A percentile compares a stretch with the other conserved stretches of the same genome.
These are phyloP conservation scores for Fistulifera pelliculosa DNA, from an alignment of 108 stramenopile species.

Conservation along the genomic window DNA sequence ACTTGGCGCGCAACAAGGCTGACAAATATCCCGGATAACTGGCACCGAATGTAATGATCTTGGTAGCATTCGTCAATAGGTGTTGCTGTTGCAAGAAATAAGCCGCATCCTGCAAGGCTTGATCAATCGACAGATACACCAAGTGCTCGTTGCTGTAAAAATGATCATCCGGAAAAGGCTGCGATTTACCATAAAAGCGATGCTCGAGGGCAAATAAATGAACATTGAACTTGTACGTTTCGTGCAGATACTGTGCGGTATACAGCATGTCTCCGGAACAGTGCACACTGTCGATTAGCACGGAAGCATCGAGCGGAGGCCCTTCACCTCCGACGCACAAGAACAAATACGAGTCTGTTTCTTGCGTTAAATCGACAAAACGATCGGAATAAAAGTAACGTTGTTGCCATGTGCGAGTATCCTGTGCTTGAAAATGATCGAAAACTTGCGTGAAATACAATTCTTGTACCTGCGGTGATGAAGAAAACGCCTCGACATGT, in stretches of 20 bases:
- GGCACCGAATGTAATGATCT: conserved; percentile 84
- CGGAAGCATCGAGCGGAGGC: conserved; percentile 55
- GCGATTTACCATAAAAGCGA: conserved; percentile 82
- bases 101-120: conserved; percentile 80
- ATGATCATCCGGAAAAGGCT: conserved; percentile 29
- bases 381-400: conserved; percentile 69
- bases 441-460: conserved; percentile 41
- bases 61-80: neutral
- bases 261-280: conserved; percentile 85
- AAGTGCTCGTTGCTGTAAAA: conserved; percentile 36
- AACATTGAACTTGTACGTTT: conserved; percentile 22
- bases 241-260: conserved; percentile 36
- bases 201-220: conserved; percentile 81
- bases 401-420: conserved; percentile 41
- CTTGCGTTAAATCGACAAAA: conserved; percentile 13
- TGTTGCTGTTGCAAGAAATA: conserved; percentile 31
- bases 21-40: conserved; percentile 84
- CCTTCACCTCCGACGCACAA: conserved; percentile 88
- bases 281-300: conserved; percentile 72
- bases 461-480: conserved; percentile 27
- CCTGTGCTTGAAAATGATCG: conserved; percentile 56
- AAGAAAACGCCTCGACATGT: too few species aligned
- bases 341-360: conserved; percentile 38
- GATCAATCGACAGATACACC: conserved; percentile 55
- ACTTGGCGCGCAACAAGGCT: conserved; percentile 71